Conservation (phyloP, 305 asterid species). For the Galium porrigens region DNA sequence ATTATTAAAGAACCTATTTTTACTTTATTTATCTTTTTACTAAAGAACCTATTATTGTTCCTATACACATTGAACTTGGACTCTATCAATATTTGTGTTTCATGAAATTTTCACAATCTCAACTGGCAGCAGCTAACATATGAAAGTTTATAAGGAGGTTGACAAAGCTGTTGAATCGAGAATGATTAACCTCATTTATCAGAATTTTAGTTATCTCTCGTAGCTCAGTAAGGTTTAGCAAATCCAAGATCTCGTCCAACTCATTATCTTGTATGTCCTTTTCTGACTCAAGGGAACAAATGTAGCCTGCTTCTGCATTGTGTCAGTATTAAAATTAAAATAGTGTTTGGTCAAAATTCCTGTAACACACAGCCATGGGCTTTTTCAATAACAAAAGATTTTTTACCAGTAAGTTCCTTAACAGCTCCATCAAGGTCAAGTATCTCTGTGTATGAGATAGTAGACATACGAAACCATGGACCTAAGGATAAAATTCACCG, state of each 20-base stretch:
- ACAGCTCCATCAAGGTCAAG: slow-evolving; percentile 52
- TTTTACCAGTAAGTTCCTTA: slow-evolving; percentile 52
- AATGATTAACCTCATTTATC: slow-evolving; percentile 45
- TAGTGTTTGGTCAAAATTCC: slow-evolving; percentile 9
- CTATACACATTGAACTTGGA: neutral
- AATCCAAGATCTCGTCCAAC: slow-evolving; percentile 46
- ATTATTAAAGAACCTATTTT: neutral
- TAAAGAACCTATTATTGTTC: neutral
- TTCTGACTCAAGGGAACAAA: slow-evolving; percentile 30
- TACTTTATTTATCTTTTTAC: too few species aligned
- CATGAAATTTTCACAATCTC: too few species aligned
- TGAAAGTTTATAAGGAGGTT: neutral
- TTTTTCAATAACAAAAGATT: neutral
- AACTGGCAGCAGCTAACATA: neutral
- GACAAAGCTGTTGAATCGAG: neutral
- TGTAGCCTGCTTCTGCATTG: slow-evolving; percentile 50
- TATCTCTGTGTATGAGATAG: slow-evolving; percentile 64
- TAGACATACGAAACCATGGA: slow-evolving; percentile 86
- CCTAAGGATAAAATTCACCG: slow-evolving; percentile 29
- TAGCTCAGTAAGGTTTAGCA: slow-evolving; percentile 54
- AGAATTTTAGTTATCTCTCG: slow-evolving; percentile 41
- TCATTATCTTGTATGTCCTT: slow-evolving; percentile 35
- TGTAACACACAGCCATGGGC: slow-evolving; percentile 11
- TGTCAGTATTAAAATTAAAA: slow-evolving; percentile 13
- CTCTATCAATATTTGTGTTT: neutral